A percentile compares a stretch with the other conserved stretches of the same genome.
phyloP scores from a whole-genome alignment of 176 grass and related monocot genomes.

The Oryza meyeriana region DNA sequence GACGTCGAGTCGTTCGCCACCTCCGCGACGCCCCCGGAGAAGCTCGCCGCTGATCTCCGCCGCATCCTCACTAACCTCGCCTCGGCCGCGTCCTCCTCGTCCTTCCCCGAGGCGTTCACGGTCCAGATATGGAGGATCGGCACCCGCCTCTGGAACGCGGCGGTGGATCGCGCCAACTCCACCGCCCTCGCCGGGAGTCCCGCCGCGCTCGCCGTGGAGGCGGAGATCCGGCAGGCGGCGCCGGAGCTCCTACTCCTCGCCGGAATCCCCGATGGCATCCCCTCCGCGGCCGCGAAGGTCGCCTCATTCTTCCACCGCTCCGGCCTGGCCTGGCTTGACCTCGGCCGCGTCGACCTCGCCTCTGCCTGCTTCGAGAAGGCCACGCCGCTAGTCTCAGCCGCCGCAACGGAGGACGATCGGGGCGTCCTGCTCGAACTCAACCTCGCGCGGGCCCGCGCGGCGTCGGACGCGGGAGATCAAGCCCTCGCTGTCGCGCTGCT shows the following conservation, averaged over 20 bases:
- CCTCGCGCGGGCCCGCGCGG: slow-evolving; percentile 61
- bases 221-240: slow-evolving; percentile 74
- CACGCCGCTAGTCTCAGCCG: slow-evolving; percentile 58
- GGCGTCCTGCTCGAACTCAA: slow-evolving; percentile 57
- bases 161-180: slow-evolving; percentile 77
- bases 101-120: slow-evolving; percentile 42
- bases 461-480: slow-evolving; percentile 53
- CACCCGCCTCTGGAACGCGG: slow-evolving; percentile 92
- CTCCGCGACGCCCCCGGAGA: slow-evolving; percentile 43
- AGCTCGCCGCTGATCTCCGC: slow-evolving; percentile 48
- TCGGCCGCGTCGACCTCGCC: slow-evolving; percentile 65
- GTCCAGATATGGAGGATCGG: slow-evolving; percentile 78
- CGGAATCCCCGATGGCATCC: slow-evolving; percentile 45
- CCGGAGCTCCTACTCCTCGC: slow-evolving; percentile 70
- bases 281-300: slow-evolving; percentile 54
- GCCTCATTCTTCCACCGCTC: slow-evolving; percentile 75
- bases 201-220: slow-evolving; percentile 33
- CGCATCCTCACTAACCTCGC: slow-evolving; percentile 49
- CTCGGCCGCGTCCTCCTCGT: slow-evolving; percentile 25
- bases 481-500: slow-evolving; percentile 77
- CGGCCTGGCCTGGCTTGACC: slow-evolving; percentile 72
- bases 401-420: slow-evolving; percentile 43
- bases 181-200: slow-evolving; percentile 1
- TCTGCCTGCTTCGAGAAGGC: slow-evolving; percentile 89
- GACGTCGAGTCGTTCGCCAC: slow-evolving; percentile 50